Evolutionary conservation across 2,329 filamentous ascomycete genomes (phyloP).

Genomic region (Hypoxylon rubiginosum): DNA sequence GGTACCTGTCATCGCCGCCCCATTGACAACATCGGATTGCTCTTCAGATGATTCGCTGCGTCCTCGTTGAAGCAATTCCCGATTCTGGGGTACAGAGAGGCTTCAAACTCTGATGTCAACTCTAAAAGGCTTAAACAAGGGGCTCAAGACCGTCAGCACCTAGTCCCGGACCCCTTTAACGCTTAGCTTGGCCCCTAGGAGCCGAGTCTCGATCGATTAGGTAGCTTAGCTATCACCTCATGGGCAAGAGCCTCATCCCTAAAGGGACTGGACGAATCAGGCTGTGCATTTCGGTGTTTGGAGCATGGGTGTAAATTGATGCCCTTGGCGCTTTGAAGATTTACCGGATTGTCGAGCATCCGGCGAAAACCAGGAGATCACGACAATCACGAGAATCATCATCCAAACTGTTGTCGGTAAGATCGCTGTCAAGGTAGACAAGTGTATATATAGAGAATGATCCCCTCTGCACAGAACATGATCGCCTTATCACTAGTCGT

Average conservation of each 20-base stretch:
- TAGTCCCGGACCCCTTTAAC: conserved; percentile 17
- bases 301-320: conserved; percentile 15
- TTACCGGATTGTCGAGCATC: conserved; percentile 39
- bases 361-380: conserved; percentile 31
- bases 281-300: conserved; percentile 7
- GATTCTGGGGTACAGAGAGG: conserved; percentile 19
- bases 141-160: conserved; percentile 12
- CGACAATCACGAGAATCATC: conserved; percentile 26
- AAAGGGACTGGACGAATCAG: conserved; percentile 27
- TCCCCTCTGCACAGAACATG: conserved; percentile 33
- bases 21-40: conserved; percentile 25
- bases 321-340: conserved; percentile 39
- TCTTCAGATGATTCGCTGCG: conserved; percentile 25
- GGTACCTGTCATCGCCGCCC: conserved; percentile 31
- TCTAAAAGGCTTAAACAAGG: conserved; percentile 2
- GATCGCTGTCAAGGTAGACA: conserved; percentile 38
- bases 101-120: conserved; percentile 6
- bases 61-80: conserved; percentile 12
- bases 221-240: conserved; percentile 14
- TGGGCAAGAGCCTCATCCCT: conserved; percentile 29
- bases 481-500: conserved; percentile 40
- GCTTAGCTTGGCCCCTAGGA: conserved; percentile 24
- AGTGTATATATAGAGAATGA: conserved; percentile 41
- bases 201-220: conserved; percentile 17
- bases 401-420: conserved; percentile 16